Evolutionary conservation across 2,329 filamentous ascomycete species (phyloP), one percentile per base, ranked within the genome.

Genomic region (Trichocomaceae sp.): DNA sequence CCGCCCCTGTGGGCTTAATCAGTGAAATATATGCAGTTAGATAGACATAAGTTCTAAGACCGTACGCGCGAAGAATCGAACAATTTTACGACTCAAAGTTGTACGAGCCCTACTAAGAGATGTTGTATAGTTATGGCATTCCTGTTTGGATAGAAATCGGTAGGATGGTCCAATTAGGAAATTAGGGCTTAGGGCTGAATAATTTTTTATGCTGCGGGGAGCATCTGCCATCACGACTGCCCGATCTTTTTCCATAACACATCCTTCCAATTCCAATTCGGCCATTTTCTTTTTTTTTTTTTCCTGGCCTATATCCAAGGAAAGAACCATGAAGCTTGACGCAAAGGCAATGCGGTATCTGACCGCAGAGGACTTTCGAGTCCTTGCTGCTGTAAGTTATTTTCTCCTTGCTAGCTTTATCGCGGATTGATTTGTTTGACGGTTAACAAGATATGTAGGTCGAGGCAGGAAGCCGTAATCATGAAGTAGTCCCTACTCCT

Each of bases 331-430:
- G 93, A 95, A 93, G 79, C 84, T 99, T 71, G 90, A 99, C 71
- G 91, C 92, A 49, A 90, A 90, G 71, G 86, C 88, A 49, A 85
- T 99, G 76, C 90, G 95, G 70, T 92, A 99, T 74, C 83, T 99
- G 71, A 86, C 88, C 50, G 76, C 83, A 15, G 93, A 97, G 74
- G 93, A 99, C 78, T 99, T 95, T 90, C 84, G 88, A 64, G 91
- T 96, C 59, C 85, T 99, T 59, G 86, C 89, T 68, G 93, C 90
- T 65, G 92, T 95, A 85, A 59, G 83, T 59, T 60, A n/a, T n/a
- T 63, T 62, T 59, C 59, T 53, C 54, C 50, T 56, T 59, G 57
- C 64, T 63, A 57, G 37, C 57, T 62, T 59, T 49, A 53, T 50
- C 17, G 54, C 59, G 59, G 63, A 56, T 55, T 58, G 46, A 61